Evolutionary conservation across 108 stramenopile genomes (phyloP).

Genomic region (Discostella stelligeroides): DNA sequence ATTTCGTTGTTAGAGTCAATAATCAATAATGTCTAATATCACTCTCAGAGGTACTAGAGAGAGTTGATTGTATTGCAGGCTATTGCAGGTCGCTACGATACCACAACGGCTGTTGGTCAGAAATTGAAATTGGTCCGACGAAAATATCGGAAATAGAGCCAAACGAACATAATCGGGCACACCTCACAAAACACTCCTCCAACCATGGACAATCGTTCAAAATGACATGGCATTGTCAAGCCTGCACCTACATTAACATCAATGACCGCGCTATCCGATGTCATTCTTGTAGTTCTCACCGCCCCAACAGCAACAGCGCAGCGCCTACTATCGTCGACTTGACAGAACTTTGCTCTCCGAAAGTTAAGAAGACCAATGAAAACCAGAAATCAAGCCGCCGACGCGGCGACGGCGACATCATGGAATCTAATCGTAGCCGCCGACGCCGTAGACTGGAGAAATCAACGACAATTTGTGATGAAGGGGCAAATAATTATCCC

Average conservation of each 20-base stretch:
- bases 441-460: slow-evolving; percentile 11
- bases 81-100: too few species aligned
- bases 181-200: not conserved
- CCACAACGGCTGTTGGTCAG: too few species aligned
- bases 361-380: not conserved
- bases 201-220: not conserved
- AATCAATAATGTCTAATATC: too few species aligned
- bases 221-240: slow-evolving; percentile 28
- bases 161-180: too few species aligned
- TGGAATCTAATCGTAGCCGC: slow-evolving; percentile 42
- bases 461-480: slow-evolving; percentile 5
- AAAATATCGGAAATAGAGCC: too few species aligned
- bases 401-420: slow-evolving; percentile 13
- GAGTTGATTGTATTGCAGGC: too few species aligned
- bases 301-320: not conserved
- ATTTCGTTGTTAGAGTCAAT: too few species aligned
- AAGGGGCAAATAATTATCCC: not conserved
- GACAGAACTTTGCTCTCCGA: slow-evolving; percentile 21
- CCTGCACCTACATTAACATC: slow-evolving; percentile 40
- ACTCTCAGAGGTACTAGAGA: too few species aligned
- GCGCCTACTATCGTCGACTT: slow-evolving; percentile 20
- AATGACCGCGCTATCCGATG: slow-evolving; percentile 16
- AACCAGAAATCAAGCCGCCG: not conserved
- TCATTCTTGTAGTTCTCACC: slow-evolving; percentile 15
- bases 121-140: too few species aligned